Evolutionary conservation across 768 basidiomycete species (phyloP), one percentile per base, ranked within the genome.

Genomic region (Auricularia sp.): DNA sequence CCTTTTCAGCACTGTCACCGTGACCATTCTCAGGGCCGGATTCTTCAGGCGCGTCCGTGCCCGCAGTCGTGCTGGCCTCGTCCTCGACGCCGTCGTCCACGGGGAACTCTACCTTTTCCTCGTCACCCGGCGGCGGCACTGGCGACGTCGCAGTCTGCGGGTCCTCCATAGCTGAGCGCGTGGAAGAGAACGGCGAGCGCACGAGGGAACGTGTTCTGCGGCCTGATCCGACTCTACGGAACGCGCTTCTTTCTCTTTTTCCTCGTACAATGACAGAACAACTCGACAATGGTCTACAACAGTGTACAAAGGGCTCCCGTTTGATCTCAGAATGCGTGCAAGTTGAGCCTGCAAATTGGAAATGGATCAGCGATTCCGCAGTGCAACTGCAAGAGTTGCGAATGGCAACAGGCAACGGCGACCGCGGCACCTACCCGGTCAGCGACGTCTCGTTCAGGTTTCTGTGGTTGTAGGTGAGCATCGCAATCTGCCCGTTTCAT

Each of bases 401-500:
- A 42, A 42, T 42, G 39, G 39, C 47, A 21, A 16, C 8, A 44
- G 43, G 18, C 10, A 44, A 10, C 43, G 18, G 10, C 43, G 47
- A 10, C 14, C 47, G 23, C 21, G 56, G 16, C 23, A 61, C 64
- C 18, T 61, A 64, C 64, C 83, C 89, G 67, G 88, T 84, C 69
- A 92, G 74, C 14, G 84, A 83, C 6, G 93, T 91, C 74, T 95
- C 93, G 23, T 81, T 81, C 23, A 94, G 78, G 34, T 83, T 85
- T 67, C 80, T 79, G 76, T 95, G 93, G 69, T 93, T 92, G 74
- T 97, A 96, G 34, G 88, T 83, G 33, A 95, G 77, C 23, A 93
- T 81, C 14, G 88, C 83, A 63, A 93, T 81, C 91, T 92, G 66
- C 35, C 21, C 63, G n/a, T 54, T 39, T 23, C 58, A 35, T 8